A percentile compares a stretch with the other conserved stretches of the same genome.
phyloP scores from a whole-genome alignment of 2,329 filamentous ascomycete species.

The Alternaria triticina region DNA sequence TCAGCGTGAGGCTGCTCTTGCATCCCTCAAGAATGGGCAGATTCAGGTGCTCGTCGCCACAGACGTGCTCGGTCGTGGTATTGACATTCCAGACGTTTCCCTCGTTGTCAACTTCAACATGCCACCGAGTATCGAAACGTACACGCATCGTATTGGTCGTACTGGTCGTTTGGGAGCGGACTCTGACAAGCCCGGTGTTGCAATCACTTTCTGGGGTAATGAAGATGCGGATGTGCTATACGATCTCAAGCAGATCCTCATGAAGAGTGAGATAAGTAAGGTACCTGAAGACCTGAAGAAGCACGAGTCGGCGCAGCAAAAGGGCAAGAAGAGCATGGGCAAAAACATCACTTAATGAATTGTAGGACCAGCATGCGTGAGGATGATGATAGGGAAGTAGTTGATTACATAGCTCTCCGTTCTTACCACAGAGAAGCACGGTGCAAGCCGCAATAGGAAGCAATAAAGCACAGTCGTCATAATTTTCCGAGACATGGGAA shows the following conservation, averaged over 20 bases:
- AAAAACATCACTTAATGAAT: constrained; percentile 17
- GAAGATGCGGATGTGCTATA: constrained; percentile 93
- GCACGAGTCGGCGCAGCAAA: constrained; percentile 91
- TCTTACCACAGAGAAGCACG: not conserved
- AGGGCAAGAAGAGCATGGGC: constrained; percentile 54
- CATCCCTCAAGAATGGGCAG: constrained; percentile 78
- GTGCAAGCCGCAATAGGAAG: not conserved
- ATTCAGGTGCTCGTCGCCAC: constrained; percentile 93
- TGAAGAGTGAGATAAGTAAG: constrained; percentile 84
- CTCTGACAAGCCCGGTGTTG: constrained; percentile 93
- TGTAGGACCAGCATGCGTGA: not conserved
- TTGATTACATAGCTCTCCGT: not conserved
- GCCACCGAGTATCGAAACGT: constrained; percentile 89
- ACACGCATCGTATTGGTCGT: constrained; percentile 95
- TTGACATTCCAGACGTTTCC: constrained; percentile 92
- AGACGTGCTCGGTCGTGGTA: constrained; percentile 94
- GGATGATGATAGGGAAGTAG: not conserved
- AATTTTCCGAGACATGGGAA: not conserved
- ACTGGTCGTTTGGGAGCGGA: constrained; percentile 84
- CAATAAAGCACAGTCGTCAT: not conserved
- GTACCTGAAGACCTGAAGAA: constrained; percentile 90
- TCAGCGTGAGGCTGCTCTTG: constrained; percentile 91
- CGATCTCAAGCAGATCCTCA: constrained; percentile 93
- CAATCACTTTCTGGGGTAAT: constrained; percentile 91
- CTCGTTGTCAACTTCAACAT: constrained; percentile 99